A percentile compares a stretch with the other conserved stretches of the same genome.
Conservation (phyloP, 2,329 filamentous ascomycete species). For the Paecilomyces sp. region DNA sequence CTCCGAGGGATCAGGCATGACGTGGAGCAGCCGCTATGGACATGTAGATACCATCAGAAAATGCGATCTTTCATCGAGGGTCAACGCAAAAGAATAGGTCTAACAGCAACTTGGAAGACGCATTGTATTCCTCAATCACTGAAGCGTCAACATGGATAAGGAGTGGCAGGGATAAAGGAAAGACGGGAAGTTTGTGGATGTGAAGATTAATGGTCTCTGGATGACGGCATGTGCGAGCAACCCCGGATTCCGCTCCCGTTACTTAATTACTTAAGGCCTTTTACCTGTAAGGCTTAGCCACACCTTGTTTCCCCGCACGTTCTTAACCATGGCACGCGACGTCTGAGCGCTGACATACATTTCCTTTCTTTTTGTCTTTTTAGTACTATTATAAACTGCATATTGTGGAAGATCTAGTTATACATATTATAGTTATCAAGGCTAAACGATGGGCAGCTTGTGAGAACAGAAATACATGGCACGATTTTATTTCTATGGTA, state of each 20-base stretch:
- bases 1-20: slow-evolving; percentile 15
- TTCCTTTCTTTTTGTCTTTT: neutral
- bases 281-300: neutral
- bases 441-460: too few relatives aligned
- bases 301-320: neutral
- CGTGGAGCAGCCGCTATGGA: neutral
- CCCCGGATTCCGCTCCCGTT: neutral
- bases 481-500: too few relatives aligned
- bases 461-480: too few relatives aligned
- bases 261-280: neutral
- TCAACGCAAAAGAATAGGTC: neutral
- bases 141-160: neutral
- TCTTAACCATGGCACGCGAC: neutral
- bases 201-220: neutral
- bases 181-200: neutral
- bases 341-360: neutral
- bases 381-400: neutral
- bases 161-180: neutral
- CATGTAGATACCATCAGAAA: neutral
- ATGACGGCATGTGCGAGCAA: neutral
- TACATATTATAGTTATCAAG: too few relatives aligned
- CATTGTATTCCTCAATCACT: neutral
- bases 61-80: neutral
- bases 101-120: neutral
- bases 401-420: too few relatives aligned